These are phyloP conservation scores for Senna tora DNA, from an alignment of 306 rosid genomes.

Conservation along the genomic window DNA sequence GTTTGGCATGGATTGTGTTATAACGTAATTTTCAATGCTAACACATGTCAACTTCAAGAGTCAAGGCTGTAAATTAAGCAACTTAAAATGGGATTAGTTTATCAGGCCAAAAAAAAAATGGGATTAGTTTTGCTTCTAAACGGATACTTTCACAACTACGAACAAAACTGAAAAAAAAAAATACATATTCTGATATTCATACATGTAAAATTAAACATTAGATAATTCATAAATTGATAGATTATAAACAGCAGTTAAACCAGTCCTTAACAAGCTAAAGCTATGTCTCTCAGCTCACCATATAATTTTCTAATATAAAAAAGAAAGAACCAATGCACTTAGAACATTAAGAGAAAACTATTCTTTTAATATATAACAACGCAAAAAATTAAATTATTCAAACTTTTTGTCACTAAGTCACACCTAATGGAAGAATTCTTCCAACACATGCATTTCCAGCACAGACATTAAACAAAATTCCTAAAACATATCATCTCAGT, in stretches of 20 bases:
- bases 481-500: neutral
- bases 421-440: neutral
- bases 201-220: too few species aligned
- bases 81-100: too few species aligned
- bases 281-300: too few species aligned
- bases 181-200: neutral
- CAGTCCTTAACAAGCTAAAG: too few species aligned
- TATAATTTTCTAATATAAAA: too few species aligned
- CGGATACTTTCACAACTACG: neutral
- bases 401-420: too few species aligned
- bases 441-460: conserved; percentile 6
- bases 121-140: neutral
- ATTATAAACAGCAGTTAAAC: neutral
- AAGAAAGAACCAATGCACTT: neutral
- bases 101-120: too few species aligned
- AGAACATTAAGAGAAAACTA: neutral
- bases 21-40: neutral
- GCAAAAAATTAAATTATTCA: neutral
- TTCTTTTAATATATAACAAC: neutral
- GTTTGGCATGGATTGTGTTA: neutral
- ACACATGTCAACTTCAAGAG: neutral
- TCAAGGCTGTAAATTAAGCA: neutral
- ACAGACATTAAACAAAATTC: neutral
- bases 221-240: neutral
- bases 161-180: neutral